Percentiles rank a stretch among this genome's conserved stretches.
These are phyloP conservation scores for Hypoxylon rickii DNA, from an alignment of 495 filamentous ascomycete species.

Conservation along the genomic window DNA sequence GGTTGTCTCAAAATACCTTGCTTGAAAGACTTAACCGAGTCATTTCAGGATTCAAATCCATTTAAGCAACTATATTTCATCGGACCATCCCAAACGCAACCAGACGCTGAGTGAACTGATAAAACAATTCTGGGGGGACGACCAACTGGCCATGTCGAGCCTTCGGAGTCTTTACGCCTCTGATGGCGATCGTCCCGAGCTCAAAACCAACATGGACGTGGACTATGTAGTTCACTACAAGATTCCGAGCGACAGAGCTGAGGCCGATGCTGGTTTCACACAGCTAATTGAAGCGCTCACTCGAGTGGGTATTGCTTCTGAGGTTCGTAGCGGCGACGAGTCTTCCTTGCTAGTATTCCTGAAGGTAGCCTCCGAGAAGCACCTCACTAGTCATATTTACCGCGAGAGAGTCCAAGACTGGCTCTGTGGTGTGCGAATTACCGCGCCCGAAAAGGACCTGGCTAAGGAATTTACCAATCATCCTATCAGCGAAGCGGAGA, in stretches of 20 bases:
- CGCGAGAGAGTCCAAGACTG: slow-evolving; percentile 86
- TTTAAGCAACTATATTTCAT: too few species aligned
- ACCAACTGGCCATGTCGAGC: slow-evolving; percentile 42
- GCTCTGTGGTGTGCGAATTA: slow-evolving; percentile 85
- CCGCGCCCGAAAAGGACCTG: slow-evolving; percentile 77
- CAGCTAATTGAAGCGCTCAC: slow-evolving; percentile 74
- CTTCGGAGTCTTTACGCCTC: slow-evolving; percentile 38
- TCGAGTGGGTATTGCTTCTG: slow-evolving; percentile 76
- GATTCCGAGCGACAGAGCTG: slow-evolving; percentile 64
- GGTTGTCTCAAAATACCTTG: too few species aligned
- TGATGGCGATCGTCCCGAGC: slow-evolving; percentile 36
- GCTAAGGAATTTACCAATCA: slow-evolving; percentile 64
- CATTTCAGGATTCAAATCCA: too few species aligned
- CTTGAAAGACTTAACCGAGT: too few species aligned
- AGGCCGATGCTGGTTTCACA: slow-evolving; percentile 73
- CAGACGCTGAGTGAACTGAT: too few species aligned
- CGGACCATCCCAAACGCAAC: too few species aligned
- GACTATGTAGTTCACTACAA: slow-evolving; percentile 92
- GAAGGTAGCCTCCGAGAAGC: slow-evolving; percentile 69
- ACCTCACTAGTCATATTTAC: slow-evolving; percentile 67
- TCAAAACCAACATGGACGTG: slow-evolving; percentile 57
- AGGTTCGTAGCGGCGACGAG: slow-evolving; percentile 80
- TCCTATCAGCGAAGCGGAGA: slow-evolving; percentile 84
- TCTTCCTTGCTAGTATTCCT: slow-evolving; percentile 82
- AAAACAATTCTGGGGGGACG: background rate